Evolutionary conservation across 2,329 filamentous ascomycete genomes (phyloP).

Genomic region (Penicillium sumatraense): DNA sequence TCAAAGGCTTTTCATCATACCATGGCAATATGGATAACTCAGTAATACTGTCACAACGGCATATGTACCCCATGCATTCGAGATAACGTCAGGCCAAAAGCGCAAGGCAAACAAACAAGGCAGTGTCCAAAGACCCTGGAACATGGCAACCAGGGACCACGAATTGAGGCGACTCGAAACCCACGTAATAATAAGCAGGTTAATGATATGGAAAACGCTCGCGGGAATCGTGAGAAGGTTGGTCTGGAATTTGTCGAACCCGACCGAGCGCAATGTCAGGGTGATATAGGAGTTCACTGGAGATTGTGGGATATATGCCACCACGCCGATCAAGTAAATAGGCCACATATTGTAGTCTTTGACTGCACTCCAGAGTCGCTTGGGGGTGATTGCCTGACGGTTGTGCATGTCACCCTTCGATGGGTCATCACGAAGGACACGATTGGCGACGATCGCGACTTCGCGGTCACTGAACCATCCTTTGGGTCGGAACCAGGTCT

Average conservation of each 20-base stretch:
- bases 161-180: slow-evolving; percentile 5
- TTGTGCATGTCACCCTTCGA: slow-evolving; percentile 65
- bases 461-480: slow-evolving; percentile 67
- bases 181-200: slow-evolving; percentile 11
- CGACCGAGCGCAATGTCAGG: slow-evolving; percentile 60
- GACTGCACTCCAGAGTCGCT: slow-evolving; percentile 43
- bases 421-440: slow-evolving; percentile 63
- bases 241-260: slow-evolving; percentile 64
- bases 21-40: slow-evolving; percentile 62
- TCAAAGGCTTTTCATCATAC: background rate
- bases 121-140: slow-evolving; percentile 58
- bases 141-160: background rate
- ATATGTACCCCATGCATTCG: slow-evolving; percentile 57
- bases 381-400: slow-evolving; percentile 58
- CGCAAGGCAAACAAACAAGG: slow-evolving; percentile 61
- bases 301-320: slow-evolving; percentile 59
- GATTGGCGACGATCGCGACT: slow-evolving; percentile 65
- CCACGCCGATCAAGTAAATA: slow-evolving; percentile 57
- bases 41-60: slow-evolving; percentile 55
- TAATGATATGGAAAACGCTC: slow-evolving; percentile 10
- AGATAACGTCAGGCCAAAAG: slow-evolving; percentile 49
- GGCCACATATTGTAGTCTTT: slow-evolving; percentile 67
- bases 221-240: slow-evolving; percentile 65
- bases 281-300: slow-evolving; percentile 62
- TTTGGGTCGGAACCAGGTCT: slow-evolving; percentile 58